Base-by-base conservation (phyloP, 495 filamentous ascomycete genomes). In the Trichoderma reesei region DNA sequence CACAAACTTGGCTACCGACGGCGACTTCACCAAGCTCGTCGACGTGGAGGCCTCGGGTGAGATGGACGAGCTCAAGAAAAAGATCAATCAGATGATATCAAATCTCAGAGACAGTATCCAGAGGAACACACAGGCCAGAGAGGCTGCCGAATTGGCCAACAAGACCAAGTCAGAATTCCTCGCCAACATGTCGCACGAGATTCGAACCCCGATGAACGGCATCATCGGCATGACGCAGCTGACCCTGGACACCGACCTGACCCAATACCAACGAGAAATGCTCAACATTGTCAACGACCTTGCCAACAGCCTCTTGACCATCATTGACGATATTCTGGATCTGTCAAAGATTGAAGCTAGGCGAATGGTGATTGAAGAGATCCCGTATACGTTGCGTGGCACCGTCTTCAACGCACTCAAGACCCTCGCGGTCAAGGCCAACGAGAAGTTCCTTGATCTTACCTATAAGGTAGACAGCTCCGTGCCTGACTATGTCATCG, bases 131-230 rank as follows among this genome's bases (percentile, higher is more conserved):
- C 88, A 90, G 44, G 94, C 94, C 54, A 89, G 94, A 72, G 94
- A 99, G 73, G 91, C 92, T 61, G 94, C 94, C 66, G 94, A 99
- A 73, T 81, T 97, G 70, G 94, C 94, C 62, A 99, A 97, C 78
- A 91, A 93, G 74, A 99, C 94, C 59, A 99, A 99, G 71, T 97
- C 92, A 41, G 95, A 99, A 71, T 99, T 99, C 78, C 79, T 99
- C 56, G 94, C 94, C 36, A 99, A 99, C 72, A 99, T 99, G 94
- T 94, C 90, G 44, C 94, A 99, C 83, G 94, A 99, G 76, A 99
- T 99, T 66, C 82, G 94, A 73, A 98, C 94, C 31, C 94, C 94
- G 0, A 98, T 98, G 93, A 83, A 82, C 71, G 81, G 82, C 60
- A 85, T 98, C 70, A 92, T 94, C 69, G 89, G 89, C 66, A 96